Evolutionary conservation across 345 rosid species (phyloP), one percentile per base, ranked within the genome.

Genomic region (Dimocarpus longan): DNA sequence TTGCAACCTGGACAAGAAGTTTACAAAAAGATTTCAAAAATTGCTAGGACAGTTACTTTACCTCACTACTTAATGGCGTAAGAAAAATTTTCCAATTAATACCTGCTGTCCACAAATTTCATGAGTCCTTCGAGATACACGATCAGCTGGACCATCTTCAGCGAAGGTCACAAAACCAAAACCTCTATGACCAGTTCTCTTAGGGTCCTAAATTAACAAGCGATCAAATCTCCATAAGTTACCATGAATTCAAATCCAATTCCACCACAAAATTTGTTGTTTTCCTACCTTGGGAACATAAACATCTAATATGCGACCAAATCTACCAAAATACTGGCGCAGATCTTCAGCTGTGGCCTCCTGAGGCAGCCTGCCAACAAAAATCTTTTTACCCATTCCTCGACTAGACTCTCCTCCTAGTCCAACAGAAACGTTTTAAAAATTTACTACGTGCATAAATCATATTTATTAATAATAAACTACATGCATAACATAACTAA

Each of bases 91-190:
- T 73, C 22, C 18, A 66, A 10, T 24, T 63, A 63, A 57, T 89
- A 96, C 99, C 98, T 90, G 94, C 74, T 96, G 99, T 77, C 99
- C 99, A 86, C 98, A 93, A 79, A 94, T 93, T 86, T 96, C 97
- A 70, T 94, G 99, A 80, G 98, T 80, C 81, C 98, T 93, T 69
- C 94, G 88, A 44, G 98, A 82, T 65, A 93, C 98, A 72, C 97
- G 97, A 70, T 94, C 98, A 68, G 99, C 99, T 37, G 92, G 95
- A 65, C 95, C 99, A 28, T 97, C 95, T 68, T 94, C 99, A 15
- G 93, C 93, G 82, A 97, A 97, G 10, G 98, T 94, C 39, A 94
- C 98, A 76, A 97, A 94, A 76, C 98, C 98, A 67, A 94, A 97
- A 44, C 99, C 99, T 83, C 99, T 92, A 76, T 94, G 99, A 42